Base-by-base conservation (phyloP, 352 stramenopile genomes). In the Globisporangium abappressorium region DNA sequence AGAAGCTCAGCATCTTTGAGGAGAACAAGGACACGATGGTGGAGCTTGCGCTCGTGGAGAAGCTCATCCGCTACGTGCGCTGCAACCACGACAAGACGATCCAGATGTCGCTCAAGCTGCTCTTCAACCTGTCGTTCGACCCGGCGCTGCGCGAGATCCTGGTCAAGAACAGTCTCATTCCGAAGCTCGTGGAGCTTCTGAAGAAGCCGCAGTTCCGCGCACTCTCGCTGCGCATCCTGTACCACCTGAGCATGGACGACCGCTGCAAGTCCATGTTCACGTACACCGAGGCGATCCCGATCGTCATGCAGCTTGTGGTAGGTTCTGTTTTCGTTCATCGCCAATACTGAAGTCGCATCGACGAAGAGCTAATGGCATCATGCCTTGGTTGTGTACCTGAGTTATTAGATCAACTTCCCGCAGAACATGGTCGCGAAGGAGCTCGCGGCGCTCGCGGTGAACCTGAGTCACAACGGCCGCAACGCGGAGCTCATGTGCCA, bases 61-160 rank as follows among this genome's bases (percentile, higher is more conserved):
- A 91, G 57, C 75, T 93, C 26, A 77, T 93, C 22, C 83, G 84
- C 20, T 93, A 94, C 68, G 79, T 92, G 43, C 83, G 84, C 34
- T 95, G 85, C 75, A 89, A 83, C 65, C 86, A 94, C 70, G 86
- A 94, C 77, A 95, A 93, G 71, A 93, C 83, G 18, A 85, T 90
- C 36, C 86, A 95, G 71, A 93, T 88, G 70, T 78, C 86, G 41
- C 76, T 94, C 22, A 94, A 95, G 62, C 74, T 98, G 54, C 71
- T 98, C 18, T 98, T 98, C 81, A 99, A 99, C 66, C 68, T 99
- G 57, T 98, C 91, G 12, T 99, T 98, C 72, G 91, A 99, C 69
- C 73, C 85, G 22, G 75, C 81, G 30, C 78, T 96, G 22, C 82
- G 90, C 8, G 91, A 96, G 71, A 72, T 95, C 49, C 86, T 97